phyloP scores from a whole-genome alignment of 352 stramenopile genomes.

The Pythium aristosporum region DNA sequence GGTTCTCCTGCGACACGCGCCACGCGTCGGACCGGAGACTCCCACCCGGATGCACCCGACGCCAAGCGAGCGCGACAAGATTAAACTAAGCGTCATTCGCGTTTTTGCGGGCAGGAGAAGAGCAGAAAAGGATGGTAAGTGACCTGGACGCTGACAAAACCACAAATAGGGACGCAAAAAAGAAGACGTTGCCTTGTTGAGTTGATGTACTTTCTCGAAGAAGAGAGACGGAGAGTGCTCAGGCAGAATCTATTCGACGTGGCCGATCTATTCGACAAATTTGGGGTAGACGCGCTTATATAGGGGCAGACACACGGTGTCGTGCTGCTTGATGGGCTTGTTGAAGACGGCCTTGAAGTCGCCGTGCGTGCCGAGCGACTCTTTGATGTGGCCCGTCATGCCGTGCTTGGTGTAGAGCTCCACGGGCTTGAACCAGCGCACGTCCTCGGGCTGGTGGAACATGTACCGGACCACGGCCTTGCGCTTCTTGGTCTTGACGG shows the following conservation, averaged over 20 bases:
- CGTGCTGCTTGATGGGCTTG: slow-evolving; percentile 98
- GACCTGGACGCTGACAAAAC: too few species aligned
- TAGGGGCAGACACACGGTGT: slow-evolving; percentile 98
- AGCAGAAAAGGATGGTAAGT: too few species aligned
- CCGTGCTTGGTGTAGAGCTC: slow-evolving; percentile 98
- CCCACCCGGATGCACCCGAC: neutral
- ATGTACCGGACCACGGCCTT: slow-evolving; percentile 99
- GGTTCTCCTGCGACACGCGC: neutral
- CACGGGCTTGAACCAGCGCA: slow-evolving; percentile 98
- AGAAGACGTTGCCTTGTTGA: neutral
- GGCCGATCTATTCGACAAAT: slow-evolving; percentile 57
- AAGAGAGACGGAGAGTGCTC: neutral
- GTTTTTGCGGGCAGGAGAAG: too few species aligned
- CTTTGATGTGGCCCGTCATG: slow-evolving; percentile 96
- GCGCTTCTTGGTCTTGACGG: slow-evolving; percentile 98
- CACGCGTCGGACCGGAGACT: slow-evolving; percentile 3
- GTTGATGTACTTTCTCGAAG: neutral
- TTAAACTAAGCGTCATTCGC: neutral
- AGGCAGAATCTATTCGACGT: slow-evolving; percentile 41
- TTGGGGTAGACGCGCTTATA: slow-evolving; percentile 99
- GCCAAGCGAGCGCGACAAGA: slow-evolving; percentile 18
- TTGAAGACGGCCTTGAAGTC: slow-evolving; percentile 99
- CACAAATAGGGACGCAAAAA: neutral
- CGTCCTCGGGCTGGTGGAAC: slow-evolving; percentile 98
- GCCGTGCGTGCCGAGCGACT: slow-evolving; percentile 98